phyloP scores from a whole-genome alignment of 177 flowering plant species.

The Vitis hybrid region DNA sequence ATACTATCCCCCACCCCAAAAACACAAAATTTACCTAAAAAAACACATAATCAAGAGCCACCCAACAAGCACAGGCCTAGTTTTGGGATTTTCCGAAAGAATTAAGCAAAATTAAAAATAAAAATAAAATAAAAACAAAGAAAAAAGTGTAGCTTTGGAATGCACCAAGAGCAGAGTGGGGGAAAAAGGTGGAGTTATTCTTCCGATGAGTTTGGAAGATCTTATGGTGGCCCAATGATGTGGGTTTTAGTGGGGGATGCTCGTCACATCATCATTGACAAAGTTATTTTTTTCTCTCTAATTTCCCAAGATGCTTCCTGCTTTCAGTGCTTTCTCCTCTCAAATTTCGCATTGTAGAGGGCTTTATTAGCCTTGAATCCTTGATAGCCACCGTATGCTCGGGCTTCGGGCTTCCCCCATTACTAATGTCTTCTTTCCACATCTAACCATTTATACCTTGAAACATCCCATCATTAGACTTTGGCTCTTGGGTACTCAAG shows the following conservation, averaged over 20 bases:
- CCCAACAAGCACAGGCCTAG: not conserved
- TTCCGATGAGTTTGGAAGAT: conserved; percentile 35
- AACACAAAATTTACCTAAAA: too few relatives aligned
- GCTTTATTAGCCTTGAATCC: too few relatives aligned
- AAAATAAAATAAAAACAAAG: not conserved
- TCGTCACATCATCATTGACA: conserved; percentile 30
- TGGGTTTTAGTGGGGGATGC: conserved; percentile 8
- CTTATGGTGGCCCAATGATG: conserved; percentile 19
- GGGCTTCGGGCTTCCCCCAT: too few relatives aligned
- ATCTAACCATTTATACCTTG: too few relatives aligned
- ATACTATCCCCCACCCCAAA: too few relatives aligned
- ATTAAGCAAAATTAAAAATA: not conserved
- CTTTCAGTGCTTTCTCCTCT: too few relatives aligned
- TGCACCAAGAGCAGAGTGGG: not conserved
- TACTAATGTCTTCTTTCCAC: too few relatives aligned
- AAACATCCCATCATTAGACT: too few relatives aligned
- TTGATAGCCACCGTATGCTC: too few relatives aligned
- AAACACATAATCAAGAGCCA: too few relatives aligned
- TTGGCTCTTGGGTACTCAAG: too few relatives aligned
- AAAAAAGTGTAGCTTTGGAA: not conserved
- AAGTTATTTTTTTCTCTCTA: conserved; percentile 5
- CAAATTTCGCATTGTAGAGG: too few relatives aligned
- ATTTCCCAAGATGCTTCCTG: not conserved
- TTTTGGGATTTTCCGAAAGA: not conserved
- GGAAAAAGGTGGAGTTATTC: not conserved